Base-by-base conservation (phyloP, 768 basidiomycete genomes). In the Pleurotus cornucopiae region DNA sequence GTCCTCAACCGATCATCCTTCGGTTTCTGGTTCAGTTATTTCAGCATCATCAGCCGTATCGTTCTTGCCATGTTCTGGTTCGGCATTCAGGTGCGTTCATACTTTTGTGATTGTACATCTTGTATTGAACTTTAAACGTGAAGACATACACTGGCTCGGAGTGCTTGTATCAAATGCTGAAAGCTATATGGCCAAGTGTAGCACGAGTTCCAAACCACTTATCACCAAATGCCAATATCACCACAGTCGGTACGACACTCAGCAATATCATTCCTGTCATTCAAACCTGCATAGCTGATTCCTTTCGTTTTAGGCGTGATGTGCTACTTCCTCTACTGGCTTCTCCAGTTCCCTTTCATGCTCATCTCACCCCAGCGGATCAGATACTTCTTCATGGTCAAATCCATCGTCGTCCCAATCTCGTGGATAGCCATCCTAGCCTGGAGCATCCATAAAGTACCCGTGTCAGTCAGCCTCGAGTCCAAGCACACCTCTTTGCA, bases 11-110 rank as follows among this genome's bases (percentile, higher is more conserved):
- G 92, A 13, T 91, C 91, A 1, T 91, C 88, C 0, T 90, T 94
- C 62, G 92, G 93, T 1, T 94, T 92, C 72, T 94, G 88, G 84
- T 81, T 94, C 63, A 89, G 89, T 65, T 94, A 91, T 70, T 93
- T 93, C 68, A 84, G 82, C 57, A 88, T 94, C 46, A 66, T 93
- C 57, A 90, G 88, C 61, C 82, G 91, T 18, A 79, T 85, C 44
- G 71, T 91, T 16, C 79, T 94, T 20, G 77, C 88, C 38, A 81
- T 91, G 78, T 89, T 92, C 67, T 94, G 91, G 89, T 89, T 89
- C 57, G 84, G 83, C 5, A 79, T 89, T 14, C 87, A 87, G 76
- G 85, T 83, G 47, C 61, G 64, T 60, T 59, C 41, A 2, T 14
- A 6, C 20, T 26, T 7, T 45, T 47, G 4, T n/a, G 4, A 23